Conservation (phyloP, 192 early-diverging fungal genomes). For the Phlyctochytrium arcticum region DNA sequence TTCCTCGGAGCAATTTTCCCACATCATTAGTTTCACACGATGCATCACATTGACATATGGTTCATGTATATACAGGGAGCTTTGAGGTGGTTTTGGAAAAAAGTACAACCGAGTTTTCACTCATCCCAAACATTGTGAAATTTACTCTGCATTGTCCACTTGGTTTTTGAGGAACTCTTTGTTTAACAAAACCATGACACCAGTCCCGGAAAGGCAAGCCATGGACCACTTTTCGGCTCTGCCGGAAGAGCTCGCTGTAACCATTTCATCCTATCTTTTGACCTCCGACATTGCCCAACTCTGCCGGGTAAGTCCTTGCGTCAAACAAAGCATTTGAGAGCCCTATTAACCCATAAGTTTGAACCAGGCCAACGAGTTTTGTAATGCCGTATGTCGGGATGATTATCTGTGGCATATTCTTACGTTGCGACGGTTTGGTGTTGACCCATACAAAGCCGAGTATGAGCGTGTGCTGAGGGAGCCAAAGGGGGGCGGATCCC, state of each 20-base stretch:
- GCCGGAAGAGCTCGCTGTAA: constrained; percentile 16
- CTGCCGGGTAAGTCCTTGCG: background rate
- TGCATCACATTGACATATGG: too few relatives aligned
- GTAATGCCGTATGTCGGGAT: constrained; percentile 13
- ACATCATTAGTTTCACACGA: too few relatives aligned
- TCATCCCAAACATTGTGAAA: too few relatives aligned
- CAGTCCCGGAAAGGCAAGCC: too few relatives aligned
- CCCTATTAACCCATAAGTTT: background rate
- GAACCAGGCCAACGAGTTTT: constrained; percentile 11
- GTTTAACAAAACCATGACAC: too few relatives aligned
- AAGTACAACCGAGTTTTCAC: too few relatives aligned
- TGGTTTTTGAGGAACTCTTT: too few relatives aligned
- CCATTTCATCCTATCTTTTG: constrained; percentile 16
- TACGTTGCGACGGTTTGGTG: constrained; percentile 14
- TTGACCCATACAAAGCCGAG: too few relatives aligned
- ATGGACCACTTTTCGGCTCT: constrained; percentile 5
- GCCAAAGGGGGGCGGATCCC: background rate
- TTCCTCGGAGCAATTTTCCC: too few relatives aligned
- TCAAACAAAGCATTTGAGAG: background rate
- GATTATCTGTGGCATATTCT: constrained; percentile 19
- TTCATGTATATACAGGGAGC: too few relatives aligned
- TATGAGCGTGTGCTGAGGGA: background rate
- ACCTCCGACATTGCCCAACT: background rate
- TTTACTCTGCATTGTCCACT: too few relatives aligned
- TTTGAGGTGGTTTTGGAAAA: too few relatives aligned